Evolutionary conservation across 371 early-diverging fungal species (phyloP), one percentile per base, ranked within the genome.

Genomic region (Mucor circinelloides): DNA sequence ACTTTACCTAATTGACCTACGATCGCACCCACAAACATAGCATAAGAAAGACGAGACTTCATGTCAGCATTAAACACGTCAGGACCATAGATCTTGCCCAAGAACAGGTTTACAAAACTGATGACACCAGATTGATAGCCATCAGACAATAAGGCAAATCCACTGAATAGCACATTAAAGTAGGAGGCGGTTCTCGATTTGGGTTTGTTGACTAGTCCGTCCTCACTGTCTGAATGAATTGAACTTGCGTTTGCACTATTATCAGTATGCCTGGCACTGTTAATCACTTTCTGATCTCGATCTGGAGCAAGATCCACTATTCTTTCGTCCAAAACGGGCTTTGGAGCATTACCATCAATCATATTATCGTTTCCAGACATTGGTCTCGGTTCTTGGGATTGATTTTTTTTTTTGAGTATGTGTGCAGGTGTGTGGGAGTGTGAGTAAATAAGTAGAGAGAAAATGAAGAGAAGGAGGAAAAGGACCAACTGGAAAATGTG

Each of bases 81-180:
- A 6, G 61, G 34, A 30, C 80, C 83, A 63, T 82, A 82, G 40
- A 82, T 82, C 28, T 67, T 59, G 15, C 60, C 64, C 34, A 82
- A 59, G 4, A 76, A 72, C 6, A 76, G 40, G 63, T 80, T 80
- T 40, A 80, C 72, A 56, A 74, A 74, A 63, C 80, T 76, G 57
- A 82, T 82, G 21, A 79, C 75, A 52, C 78, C 77, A 1, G 80
- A 75, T 59, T 82, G 83, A 42, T 82, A 82, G 32, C 83, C 83
- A 72, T 82, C 83, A 0, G 77, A 78, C 1, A 76, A 58, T 15
- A 78, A 58, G 1, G 83, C 83, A 52, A 82, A 75, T 32, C 80
- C 82, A 61, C 77, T 74, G 34, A 82, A 82, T 12, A 81, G 1
- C 12, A 78, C 77, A 27, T 75, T 81, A 61, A 78, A 81, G 48